Base-by-base conservation (phyloP, 2,329 filamentous ascomycete genomes). In the Xylariaceae sp. region DNA sequence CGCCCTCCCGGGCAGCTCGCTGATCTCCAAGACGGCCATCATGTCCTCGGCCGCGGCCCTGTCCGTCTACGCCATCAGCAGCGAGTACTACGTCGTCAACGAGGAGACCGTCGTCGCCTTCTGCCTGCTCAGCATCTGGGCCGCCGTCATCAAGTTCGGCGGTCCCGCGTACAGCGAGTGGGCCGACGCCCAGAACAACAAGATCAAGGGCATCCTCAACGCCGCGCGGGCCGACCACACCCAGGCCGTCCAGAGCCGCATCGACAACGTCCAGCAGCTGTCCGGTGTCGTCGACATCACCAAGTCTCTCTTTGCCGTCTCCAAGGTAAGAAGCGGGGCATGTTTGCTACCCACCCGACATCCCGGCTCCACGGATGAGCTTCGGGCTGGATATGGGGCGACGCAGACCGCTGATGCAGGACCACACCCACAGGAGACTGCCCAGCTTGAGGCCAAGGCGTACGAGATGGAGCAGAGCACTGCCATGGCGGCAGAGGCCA, bases 11-110 rank as follows among this genome's bases (percentile, higher is more conserved):
- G 92, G 93, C 54, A 94, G 77, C 77, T 90, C 76, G 59, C 72
- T 95, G 47, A 70, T 94, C 60, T 93, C 87, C 66, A 98, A 98
- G 82, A 88, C 87, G 52, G 92, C 92, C 57, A 90, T 95, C 61
- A 83, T 98, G 57, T 96, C 90, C 59, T 89, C 87, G 55, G 82
- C 83, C 47, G 86, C 92, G 57, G 90, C 84, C 68, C 67, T 94
- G 53, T 89, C 85, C 57, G 77, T 94, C 64, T 94, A 92, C 61
- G 92, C 88, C 58, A 88, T 98, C 69, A 93, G 85, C 80, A 98
- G 94, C 71, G 92, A 98, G 78, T 88, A 96, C 74, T 96, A 95
- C 69, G 88, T 98, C 62, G 76, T 98, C 68, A 98, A 98, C 72
- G 92, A 98, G 76, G 92, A 98, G 75, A 84, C 89, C 45, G 84